These are phyloP conservation scores for Hanseniaspora singularis DNA, from an alignment of 805 yeast species.

Conservation along the genomic window DNA sequence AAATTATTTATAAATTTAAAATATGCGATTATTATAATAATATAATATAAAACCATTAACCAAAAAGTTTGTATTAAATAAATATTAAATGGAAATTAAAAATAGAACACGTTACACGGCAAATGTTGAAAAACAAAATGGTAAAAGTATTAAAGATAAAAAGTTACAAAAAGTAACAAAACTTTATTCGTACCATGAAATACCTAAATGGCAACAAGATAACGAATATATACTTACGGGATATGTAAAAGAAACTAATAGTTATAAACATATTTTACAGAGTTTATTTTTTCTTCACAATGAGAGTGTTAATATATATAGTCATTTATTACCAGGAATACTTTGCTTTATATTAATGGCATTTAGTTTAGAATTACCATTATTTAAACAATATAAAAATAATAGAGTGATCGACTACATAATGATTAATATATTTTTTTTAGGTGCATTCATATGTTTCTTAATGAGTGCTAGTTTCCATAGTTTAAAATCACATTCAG, in stretches of 20 bases:
- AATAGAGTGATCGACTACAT: conserved; percentile 33
- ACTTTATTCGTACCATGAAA: conserved; percentile 34
- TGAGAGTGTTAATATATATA: conserved; percentile 60
- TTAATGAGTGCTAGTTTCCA: conserved; percentile 57
- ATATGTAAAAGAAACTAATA: conserved; percentile 46
- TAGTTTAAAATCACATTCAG: conserved; percentile 53
- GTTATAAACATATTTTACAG: conserved; percentile 34
- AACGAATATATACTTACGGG: conserved; percentile 53
- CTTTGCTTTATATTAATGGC: conserved; percentile 19
- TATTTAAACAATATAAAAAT: conserved; percentile 31
- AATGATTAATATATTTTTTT: conserved; percentile 30
- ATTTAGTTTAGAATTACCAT: conserved; percentile 25
- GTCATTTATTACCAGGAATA: conserved; percentile 42
- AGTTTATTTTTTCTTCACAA: conserved; percentile 53
- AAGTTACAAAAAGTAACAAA: no score
- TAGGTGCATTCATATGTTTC: conserved; percentile 49
- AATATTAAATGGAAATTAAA: no score
- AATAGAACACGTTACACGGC: no score
- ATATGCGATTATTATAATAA: no score
- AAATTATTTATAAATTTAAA: no score
- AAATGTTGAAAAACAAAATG: no score
- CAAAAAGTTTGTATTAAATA: no score
- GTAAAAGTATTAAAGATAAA: no score
- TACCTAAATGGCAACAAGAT: conserved; percentile 65
- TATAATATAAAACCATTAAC: no score